Percentiles rank a stretch among this genome's conserved stretches.
These are phyloP conservation scores for Aspergillus saccharolyticus DNA, from an alignment of 495 filamentous ascomycete species.

Conservation along the genomic window DNA sequence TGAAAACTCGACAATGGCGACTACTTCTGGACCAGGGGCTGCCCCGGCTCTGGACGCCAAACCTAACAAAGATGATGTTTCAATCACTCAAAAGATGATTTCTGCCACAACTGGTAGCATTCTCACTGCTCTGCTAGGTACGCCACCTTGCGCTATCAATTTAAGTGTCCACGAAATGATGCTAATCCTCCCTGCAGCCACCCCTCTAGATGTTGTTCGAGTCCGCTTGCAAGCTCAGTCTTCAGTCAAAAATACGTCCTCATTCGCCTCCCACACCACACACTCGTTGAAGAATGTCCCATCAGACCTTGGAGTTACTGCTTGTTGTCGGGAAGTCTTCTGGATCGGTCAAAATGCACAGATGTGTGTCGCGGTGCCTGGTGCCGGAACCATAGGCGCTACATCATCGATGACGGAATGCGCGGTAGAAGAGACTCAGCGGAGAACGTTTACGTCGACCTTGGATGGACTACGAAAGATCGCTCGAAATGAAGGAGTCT, in stretches of 20 bases:
- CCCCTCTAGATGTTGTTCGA: constrained; percentile 93
- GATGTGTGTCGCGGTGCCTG: constrained; percentile 64
- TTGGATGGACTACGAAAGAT: constrained; percentile 92
- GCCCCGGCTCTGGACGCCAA: constrained; percentile 17
- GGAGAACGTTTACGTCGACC: constrained; percentile 81
- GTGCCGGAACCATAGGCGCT: constrained; percentile 31
- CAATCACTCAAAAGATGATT: constrained; percentile 83
- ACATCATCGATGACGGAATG: constrained; percentile 54
- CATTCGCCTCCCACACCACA: constrained; percentile 44
- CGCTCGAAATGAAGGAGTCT: constrained; percentile 85
- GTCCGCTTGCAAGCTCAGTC: constrained; percentile 89
- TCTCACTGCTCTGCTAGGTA: constrained; percentile 85
- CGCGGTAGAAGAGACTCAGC: constrained; percentile 78
- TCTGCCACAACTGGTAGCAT: constrained; percentile 88
- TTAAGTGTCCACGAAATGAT: background rate
- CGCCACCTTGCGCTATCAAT: constrained; percentile 15
- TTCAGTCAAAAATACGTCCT: constrained; percentile 32
- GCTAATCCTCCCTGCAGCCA: constrained; percentile 54
- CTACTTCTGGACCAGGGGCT: constrained; percentile 27
- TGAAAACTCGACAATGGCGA: constrained; percentile 35
- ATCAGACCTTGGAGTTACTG: constrained; percentile 81
- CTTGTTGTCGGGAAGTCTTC: constrained; percentile 96
- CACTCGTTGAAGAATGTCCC: constrained; percentile 60
- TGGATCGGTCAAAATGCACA: constrained; percentile 84
- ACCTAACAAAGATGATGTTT: constrained; percentile 49